Conservation (phyloP, 2,329 filamentous ascomycete species). For the Hypoxylon sp. region DNA sequence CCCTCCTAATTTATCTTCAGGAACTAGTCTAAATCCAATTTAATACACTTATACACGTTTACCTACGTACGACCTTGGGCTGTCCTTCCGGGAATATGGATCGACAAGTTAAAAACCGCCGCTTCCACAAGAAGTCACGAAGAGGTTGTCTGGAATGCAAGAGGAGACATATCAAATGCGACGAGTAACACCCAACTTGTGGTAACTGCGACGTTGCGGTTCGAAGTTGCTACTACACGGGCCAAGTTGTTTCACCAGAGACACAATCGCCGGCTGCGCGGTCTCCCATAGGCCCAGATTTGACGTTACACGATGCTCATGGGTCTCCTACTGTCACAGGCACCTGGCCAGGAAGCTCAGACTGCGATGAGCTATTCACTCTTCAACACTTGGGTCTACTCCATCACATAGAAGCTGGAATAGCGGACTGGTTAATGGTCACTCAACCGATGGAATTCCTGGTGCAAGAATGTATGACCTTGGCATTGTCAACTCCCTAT, state of each 20-base stretch:
- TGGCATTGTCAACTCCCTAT: slow-evolving; percentile 8
- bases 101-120: slow-evolving; percentile 5
- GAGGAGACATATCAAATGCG: slow-evolving; percentile 14
- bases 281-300: background rate
- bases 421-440: background rate
- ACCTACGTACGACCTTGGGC: background rate
- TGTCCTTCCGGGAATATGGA: background rate
- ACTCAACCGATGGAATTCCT: slow-evolving; percentile 4
- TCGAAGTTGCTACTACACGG: background rate
- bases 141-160: slow-evolving; percentile 17
- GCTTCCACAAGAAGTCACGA: slow-evolving; percentile 10
- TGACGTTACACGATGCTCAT: background rate
- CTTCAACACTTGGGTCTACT: slow-evolving; percentile 1
- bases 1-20: background rate
- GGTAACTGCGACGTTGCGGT: slow-evolving; percentile 6
- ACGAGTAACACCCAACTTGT: slow-evolving; percentile 10
- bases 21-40: background rate
- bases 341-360: background rate
- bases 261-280: background rate
- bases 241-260: background rate
- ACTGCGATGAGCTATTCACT: background rate
- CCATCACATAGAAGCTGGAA: slow-evolving; percentile 6
- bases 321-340: background rate
- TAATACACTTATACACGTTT: background rate
- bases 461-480: slow-evolving; percentile 2